Evolutionary conservation across 2,329 filamentous ascomycete species (phyloP), one percentile per base, ranked within the genome.

Genomic region (Neofusicoccum cordaticola): DNA sequence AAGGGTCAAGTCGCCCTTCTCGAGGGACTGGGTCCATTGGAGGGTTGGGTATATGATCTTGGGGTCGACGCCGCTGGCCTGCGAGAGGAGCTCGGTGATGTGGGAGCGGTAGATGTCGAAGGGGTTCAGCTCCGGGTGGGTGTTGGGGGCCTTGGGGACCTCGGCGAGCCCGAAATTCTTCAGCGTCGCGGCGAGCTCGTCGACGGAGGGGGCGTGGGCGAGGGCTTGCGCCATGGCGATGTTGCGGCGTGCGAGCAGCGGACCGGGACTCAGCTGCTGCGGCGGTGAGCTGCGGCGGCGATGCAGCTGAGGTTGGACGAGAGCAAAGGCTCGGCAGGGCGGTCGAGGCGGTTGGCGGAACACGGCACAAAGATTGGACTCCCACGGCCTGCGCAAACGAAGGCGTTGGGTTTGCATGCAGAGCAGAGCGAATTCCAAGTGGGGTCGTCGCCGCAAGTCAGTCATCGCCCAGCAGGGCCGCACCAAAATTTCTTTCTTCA

Each of bases 1-100:
- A 52, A 96, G 79, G 62, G 91, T 85, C 70, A 96, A 80, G 78
- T 96, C 92, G 53, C 92, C 92, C 81, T 93, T 92, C 69, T 95
- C 92, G 22, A 93, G 82, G 42, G 88, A 86, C 67, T 86, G 83
- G 4, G 92, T 94, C 90, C 91, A 94, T 80, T 90, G 86, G 47
- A 96, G 81, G 42, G 87, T 87, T 31, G 87, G 86, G 79, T 91
- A 93, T 74, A 96, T 88, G 70, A 92, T 86, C 62, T 84, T 81
- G 39, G 83, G 76, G 65, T 91, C 89, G 34, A 92, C 89, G 22
- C 89, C 90, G 2, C 89, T 91, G 66, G 92, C 84, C 19, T 86
- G 81, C 39, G 86, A 81, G 45, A 96, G 80, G 56, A 91, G 81
- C 47, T 88, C 83, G 67, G 90, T 88, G 68, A 96, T 85, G 75